Conservation (phyloP, 176 grass and related monocot genomes). For the Hordeum marinum region DNA sequence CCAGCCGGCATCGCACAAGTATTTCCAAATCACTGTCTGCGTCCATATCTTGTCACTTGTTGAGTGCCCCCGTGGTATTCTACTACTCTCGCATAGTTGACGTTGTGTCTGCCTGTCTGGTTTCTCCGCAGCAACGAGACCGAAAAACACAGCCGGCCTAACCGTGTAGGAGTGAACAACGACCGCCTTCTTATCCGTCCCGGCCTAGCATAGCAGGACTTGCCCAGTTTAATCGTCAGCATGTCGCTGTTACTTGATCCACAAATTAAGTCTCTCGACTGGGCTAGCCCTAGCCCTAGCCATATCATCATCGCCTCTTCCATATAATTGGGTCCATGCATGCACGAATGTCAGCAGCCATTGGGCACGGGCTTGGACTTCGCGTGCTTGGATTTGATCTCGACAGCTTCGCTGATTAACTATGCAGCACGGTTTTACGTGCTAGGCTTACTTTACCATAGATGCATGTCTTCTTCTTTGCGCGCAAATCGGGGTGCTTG, state of each 20-base stretch:
- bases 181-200: neutral
- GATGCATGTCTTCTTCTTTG: neutral
- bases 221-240: neutral
- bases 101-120: neutral
- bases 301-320: neutral
- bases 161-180: neutral
- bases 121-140: neutral
- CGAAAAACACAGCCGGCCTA: neutral
- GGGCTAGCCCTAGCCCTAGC: neutral
- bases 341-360: neutral
- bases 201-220: neutral
- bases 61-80: neutral
- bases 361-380: constrained; percentile 23
- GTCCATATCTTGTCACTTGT: neutral
- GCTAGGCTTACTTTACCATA: neutral
- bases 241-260: constrained; percentile 40
- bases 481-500: neutral
- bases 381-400: neutral
- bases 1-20: neutral
- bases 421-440: neutral
- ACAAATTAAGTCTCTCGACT: neutral
- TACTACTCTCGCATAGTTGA: neutral
- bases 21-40: neutral
- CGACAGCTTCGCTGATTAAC: neutral
- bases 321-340: constrained; percentile 27